phyloP scores from a whole-genome alignment of 2,329 filamentous ascomycete species.

The Diaporthe sp. region DNA sequence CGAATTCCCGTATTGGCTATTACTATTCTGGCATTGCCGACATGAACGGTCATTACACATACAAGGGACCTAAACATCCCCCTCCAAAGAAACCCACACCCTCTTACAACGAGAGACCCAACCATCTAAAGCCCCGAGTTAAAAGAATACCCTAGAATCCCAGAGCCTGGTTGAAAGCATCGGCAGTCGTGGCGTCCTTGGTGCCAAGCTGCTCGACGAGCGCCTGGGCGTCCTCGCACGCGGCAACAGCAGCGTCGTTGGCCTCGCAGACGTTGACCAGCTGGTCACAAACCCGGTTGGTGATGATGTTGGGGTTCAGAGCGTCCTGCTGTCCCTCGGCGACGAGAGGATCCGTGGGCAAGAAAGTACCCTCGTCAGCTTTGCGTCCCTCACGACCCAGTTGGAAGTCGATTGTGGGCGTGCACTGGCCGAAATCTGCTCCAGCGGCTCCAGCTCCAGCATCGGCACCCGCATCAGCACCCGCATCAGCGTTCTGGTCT shows the following conservation, averaged over 20 bases:
- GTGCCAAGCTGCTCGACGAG: constrained; percentile 64
- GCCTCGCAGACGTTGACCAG: constrained; percentile 72
- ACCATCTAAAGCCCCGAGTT: background rate
- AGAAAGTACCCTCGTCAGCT: constrained; percentile 75
- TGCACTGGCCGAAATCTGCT: constrained; percentile 67
- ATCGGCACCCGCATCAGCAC: constrained; percentile 13
- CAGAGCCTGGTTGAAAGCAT: constrained; percentile 60
- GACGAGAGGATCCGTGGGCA: constrained; percentile 71
- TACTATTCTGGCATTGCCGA: constrained; percentile 13
- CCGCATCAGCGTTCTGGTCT: constrained; percentile 39
- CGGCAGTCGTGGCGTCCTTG: constrained; percentile 61
- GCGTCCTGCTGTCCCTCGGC: constrained; percentile 76
- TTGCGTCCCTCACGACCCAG: constrained; percentile 70
- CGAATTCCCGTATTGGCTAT: constrained; percentile 18
- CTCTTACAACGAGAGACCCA: background rate
- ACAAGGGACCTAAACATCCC: background rate
- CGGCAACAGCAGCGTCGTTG: constrained; percentile 65
- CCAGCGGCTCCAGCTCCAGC: constrained; percentile 44
- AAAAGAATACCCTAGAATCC: constrained; percentile 50
- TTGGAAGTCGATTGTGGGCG: constrained; percentile 71
- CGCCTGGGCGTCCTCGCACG: constrained; percentile 63
- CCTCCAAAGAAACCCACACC: background rate
- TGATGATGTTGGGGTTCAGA: constrained; percentile 79
- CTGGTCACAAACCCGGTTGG: constrained; percentile 72
- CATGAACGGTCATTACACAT: constrained; percentile 25